Percentiles rank a stretch among this genome's conserved stretches.
phyloP scores from a whole-genome alignment of 2,329 filamentous ascomycete genomes.

The Bimuria novae-zelandiae region DNA sequence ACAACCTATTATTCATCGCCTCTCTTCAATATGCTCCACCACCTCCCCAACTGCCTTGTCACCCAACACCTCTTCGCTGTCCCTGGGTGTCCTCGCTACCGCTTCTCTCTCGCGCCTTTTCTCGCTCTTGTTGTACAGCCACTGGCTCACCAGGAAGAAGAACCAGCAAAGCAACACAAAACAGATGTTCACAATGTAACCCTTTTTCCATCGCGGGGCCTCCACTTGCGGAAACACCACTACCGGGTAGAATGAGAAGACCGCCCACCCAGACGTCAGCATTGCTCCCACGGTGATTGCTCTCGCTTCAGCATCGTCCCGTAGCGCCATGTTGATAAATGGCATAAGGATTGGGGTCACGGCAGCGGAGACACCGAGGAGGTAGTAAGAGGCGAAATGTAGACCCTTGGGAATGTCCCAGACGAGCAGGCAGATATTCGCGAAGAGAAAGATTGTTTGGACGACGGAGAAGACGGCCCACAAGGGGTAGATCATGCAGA shows the following conservation, averaged over 20 bases:
- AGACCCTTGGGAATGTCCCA: constrained; percentile 57
- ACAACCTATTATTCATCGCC: constrained; percentile 3
- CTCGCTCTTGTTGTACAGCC: constrained; percentile 43
- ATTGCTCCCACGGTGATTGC: constrained; percentile 57
- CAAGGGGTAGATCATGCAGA: constrained; percentile 57
- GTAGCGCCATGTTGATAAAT: constrained; percentile 44
- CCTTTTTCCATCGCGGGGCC: constrained; percentile 55
- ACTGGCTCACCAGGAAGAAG: constrained; percentile 47
- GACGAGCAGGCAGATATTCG: constrained; percentile 53
- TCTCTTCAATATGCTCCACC: constrained; percentile 25
- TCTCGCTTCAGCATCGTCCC: constrained; percentile 54
- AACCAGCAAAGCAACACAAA: constrained; percentile 54
- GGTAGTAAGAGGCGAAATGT: constrained; percentile 43
- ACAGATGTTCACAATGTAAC: constrained; percentile 54
- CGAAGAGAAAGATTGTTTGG: constrained; percentile 49
- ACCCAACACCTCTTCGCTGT: constrained; percentile 34
- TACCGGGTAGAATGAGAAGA: constrained; percentile 43
- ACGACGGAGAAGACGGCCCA: constrained; percentile 55
- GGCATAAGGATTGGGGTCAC: constrained; percentile 44
- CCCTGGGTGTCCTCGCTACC: constrained; percentile 18
- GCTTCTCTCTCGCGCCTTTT: constrained; percentile 22
- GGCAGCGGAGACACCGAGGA: constrained; percentile 42
- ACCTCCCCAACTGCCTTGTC: constrained; percentile 26
- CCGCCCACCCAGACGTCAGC: constrained; percentile 42
- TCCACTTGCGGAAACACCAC: constrained; percentile 42